phyloP scores from a whole-genome alignment of 352 stramenopile species.

The Phytophthora nicotianae region DNA sequence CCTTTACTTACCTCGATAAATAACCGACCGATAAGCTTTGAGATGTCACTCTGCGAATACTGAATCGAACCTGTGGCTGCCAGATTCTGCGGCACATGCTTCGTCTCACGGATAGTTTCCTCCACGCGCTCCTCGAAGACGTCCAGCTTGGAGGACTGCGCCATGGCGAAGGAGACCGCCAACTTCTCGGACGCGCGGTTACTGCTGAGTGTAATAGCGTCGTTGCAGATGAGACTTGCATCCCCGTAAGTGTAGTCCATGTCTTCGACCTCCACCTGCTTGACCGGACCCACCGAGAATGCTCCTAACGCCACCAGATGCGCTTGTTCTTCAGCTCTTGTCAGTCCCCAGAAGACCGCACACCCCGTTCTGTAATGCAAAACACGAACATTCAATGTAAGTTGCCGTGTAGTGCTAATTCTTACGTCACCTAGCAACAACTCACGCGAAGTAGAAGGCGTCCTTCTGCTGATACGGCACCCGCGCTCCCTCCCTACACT shows the following conservation, averaged over 20 bases:
- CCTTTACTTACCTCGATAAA: conserved; percentile 78
- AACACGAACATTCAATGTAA: conserved; percentile 2
- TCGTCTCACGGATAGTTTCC: conserved; percentile 86
- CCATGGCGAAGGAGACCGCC: conserved; percentile 93
- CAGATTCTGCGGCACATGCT: conserved; percentile 90
- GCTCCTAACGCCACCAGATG: conserved; percentile 63
- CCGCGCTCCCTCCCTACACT: conserved; percentile 25
- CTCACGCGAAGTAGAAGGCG: conserved; percentile 87
- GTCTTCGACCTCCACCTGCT: conserved; percentile 89
- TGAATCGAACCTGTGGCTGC: conserved; percentile 89
- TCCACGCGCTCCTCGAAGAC: conserved; percentile 93
- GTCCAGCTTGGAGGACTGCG: conserved; percentile 93
- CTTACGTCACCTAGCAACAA: conserved; percentile 1
- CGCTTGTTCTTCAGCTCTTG: conserved; percentile 76
- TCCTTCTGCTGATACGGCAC: conserved; percentile 77
- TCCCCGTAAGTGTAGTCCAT: conserved; percentile 90
- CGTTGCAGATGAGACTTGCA: conserved; percentile 70
- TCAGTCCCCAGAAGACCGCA: conserved; percentile 91
- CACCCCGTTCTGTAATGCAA: conserved; percentile 66
- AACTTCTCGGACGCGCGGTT: conserved; percentile 89
- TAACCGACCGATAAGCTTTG: conserved; percentile 90
- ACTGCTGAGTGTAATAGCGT: conserved; percentile 85
- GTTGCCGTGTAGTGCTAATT: not conserved
- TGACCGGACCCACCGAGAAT: conserved; percentile 73
- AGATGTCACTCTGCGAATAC: conserved; percentile 92